phyloP scores from a whole-genome alignment of 2,329 filamentous ascomycete species.

The Cercospora sojina region DNA sequence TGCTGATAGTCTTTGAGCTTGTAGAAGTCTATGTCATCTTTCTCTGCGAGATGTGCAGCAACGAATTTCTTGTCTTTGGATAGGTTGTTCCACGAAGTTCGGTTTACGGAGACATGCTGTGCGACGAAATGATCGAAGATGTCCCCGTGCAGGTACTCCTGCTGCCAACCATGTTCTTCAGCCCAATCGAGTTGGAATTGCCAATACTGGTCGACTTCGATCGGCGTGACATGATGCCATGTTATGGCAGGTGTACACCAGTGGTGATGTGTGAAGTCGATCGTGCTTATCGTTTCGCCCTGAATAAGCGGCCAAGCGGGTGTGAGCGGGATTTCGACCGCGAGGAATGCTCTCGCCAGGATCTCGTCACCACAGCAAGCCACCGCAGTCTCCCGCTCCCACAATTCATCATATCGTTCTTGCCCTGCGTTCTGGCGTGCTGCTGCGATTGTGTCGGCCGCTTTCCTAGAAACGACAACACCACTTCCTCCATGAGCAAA shows the following conservation, averaged over 20 bases:
- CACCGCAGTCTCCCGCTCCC: slow-evolving; percentile 45
- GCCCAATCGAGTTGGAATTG: slow-evolving; percentile 37
- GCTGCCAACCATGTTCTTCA: slow-evolving; percentile 33
- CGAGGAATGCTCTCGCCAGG: slow-evolving; percentile 50
- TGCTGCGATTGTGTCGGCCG: slow-evolving; percentile 36
- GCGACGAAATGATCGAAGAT: slow-evolving; percentile 38
- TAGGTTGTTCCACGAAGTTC: slow-evolving; percentile 39
- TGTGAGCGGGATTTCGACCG: slow-evolving; percentile 48
- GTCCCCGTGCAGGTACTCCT: slow-evolving; percentile 38
- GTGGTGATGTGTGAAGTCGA: slow-evolving; percentile 45
- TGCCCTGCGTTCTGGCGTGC: slow-evolving; percentile 46
- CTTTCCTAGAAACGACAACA: slow-evolving; percentile 47
- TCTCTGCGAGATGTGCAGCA: slow-evolving; percentile 19
- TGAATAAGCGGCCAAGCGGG: slow-evolving; percentile 48
- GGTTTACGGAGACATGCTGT: slow-evolving; percentile 34
- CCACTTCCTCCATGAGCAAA: slow-evolving; percentile 48
- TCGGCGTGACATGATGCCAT: slow-evolving; percentile 38
- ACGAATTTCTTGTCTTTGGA: slow-evolving; percentile 34
- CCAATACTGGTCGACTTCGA: slow-evolving; percentile 36
- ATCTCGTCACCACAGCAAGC: slow-evolving; percentile 59
- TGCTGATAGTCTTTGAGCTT: slow-evolving; percentile 31
- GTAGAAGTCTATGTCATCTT: slow-evolving; percentile 28
- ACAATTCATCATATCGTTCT: slow-evolving; percentile 38
- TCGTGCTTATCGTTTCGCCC: slow-evolving; percentile 43
- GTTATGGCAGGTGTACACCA: slow-evolving; percentile 48